Conservation (phyloP, 371 early-diverging fungal genomes). For the Haplosporangium sp. region DNA sequence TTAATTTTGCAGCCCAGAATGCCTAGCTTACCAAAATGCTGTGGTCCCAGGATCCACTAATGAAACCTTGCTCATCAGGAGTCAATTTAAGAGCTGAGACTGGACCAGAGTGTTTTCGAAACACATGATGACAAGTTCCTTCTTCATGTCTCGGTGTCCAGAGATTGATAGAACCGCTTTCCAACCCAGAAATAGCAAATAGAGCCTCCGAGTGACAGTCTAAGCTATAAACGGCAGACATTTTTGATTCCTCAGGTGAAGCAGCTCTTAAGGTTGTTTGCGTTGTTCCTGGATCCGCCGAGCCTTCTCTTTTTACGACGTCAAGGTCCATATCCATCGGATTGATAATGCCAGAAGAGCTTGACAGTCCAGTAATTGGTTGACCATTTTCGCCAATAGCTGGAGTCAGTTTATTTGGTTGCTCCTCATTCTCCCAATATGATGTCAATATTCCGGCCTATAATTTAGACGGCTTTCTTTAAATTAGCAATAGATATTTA, state of each 20-base stretch:
- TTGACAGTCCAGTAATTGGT: conserved; percentile 1
- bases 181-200: conserved; percentile 44
- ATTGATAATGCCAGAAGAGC: not conserved
- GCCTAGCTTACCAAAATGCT: conserved; percentile 66
- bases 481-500: not conserved
- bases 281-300: conserved; percentile 16
- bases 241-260: conserved; percentile 63
- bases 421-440: conserved; percentile 94
- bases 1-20: not conserved
- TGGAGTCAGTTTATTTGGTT: conserved; percentile 39
- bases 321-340: conserved; percentile 41
- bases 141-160: conserved; percentile 95
- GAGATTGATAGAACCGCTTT: conserved; percentile 88
- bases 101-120: conserved; percentile 83
- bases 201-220: conserved; percentile 91
- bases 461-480: not conserved
- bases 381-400: conserved; percentile 34
- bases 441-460: conserved; percentile 86
- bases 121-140: conserved; percentile 83
- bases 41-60: conserved; percentile 97
- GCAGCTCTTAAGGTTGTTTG: conserved; percentile 21
- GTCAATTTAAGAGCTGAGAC: conserved; percentile 87
- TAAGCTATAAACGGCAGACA: conserved; percentile 92
- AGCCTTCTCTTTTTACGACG: conserved; percentile 26
- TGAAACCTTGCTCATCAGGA: conserved; percentile 78